These are phyloP conservation scores for Calonectria montana DNA, from an alignment of 2,329 filamentous ascomycete genomes.

Conservation along the genomic window DNA sequence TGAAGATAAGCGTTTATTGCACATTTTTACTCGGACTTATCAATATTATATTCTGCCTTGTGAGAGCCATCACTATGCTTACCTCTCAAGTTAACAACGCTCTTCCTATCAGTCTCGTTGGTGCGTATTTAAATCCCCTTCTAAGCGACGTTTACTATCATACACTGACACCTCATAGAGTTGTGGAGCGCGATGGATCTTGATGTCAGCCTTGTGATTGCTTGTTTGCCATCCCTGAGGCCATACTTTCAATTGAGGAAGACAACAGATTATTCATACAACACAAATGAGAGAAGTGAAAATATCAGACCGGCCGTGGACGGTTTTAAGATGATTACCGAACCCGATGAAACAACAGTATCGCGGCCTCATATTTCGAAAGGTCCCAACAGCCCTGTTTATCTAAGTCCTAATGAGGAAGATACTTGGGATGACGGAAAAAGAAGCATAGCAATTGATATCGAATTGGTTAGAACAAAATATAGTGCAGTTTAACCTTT, in stretches of 20 bases:
- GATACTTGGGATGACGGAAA: slow-evolving; percentile 3
- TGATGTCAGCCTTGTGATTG: slow-evolving; percentile 32
- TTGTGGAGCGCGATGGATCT: slow-evolving; percentile 34
- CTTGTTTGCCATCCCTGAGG: slow-evolving; percentile 34
- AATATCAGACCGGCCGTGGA: not conserved
- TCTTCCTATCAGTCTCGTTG: slow-evolving; percentile 31
- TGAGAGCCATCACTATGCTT: slow-evolving; percentile 33
- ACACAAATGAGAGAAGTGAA: not conserved
- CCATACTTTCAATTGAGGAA: slow-evolving; percentile 29
- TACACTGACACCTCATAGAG: not conserved
- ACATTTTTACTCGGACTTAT: slow-evolving; percentile 33
- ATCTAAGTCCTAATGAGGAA: not conserved
- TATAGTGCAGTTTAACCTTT: too few species aligned
- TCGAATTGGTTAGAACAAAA: slow-evolving; percentile 10
- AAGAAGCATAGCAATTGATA: slow-evolving; percentile 10
- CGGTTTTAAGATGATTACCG: not conserved
- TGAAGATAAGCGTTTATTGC: slow-evolving; percentile 8
- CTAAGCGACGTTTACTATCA: too few species aligned
- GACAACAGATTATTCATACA: not conserved
- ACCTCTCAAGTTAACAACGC: not conserved
- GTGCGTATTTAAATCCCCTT: not conserved
- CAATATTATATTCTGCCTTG: slow-evolving; percentile 34
- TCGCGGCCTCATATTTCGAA: not conserved
- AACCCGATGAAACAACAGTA: not conserved
- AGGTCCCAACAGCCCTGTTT: not conserved